Evolutionary conservation across 164 flowering plant genomes (phyloP).

Genomic region (Stephania yunnanensis): DNA sequence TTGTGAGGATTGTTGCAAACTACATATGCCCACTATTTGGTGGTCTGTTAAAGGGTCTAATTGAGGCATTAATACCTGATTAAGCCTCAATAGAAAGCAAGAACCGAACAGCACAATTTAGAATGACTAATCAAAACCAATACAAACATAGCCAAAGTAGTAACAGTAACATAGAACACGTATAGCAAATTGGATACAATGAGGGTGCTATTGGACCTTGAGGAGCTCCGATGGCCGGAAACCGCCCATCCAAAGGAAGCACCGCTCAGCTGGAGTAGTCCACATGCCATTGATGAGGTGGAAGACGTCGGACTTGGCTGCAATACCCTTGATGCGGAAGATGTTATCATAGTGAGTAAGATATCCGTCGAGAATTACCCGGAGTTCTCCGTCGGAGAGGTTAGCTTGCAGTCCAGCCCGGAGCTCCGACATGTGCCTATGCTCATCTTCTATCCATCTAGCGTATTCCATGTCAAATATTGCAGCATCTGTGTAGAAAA

Average conservation of each 20-base stretch:
- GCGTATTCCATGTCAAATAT: conserved; percentile 94
- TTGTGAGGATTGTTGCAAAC: conserved; percentile 79
- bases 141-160: neutral
- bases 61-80: conserved; percentile 68
- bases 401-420: conserved; percentile 64
- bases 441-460: conserved; percentile 90
- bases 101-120: neutral
- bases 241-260: conserved; percentile 99
- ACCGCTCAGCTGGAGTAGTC: conserved; percentile 90
- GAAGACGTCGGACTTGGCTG: conserved; percentile 85
- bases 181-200: neutral
- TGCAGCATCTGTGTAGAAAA: conserved; percentile 64
- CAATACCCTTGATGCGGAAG: conserved; percentile 65
- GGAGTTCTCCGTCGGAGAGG: conserved; percentile 59
- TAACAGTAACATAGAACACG: neutral
- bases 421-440: conserved; percentile 78
- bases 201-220: conserved; percentile 41
- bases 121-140: neutral
- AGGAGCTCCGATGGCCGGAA: conserved; percentile 93
- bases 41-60: conserved; percentile 88
- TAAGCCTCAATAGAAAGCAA: neutral
- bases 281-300: conserved; percentile 92
- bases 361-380: conserved; percentile 57
- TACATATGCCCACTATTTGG: conserved; percentile 80
- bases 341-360: conserved; percentile 80